These are phyloP conservation scores for Trichomonas vaginalis DNA, from an alignment of 208 protist species.

Conservation along the genomic window DNA sequence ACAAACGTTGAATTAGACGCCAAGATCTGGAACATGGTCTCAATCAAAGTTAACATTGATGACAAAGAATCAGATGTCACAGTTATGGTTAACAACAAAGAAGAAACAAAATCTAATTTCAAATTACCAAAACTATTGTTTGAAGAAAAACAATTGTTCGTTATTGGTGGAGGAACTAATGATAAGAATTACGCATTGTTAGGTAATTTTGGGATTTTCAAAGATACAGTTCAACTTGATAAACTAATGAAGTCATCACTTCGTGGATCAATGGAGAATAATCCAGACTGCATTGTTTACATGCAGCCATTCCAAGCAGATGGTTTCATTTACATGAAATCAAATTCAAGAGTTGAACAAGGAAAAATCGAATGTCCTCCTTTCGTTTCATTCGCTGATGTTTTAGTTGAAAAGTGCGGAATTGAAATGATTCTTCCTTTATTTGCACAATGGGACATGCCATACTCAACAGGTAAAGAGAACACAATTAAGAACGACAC, in stretches of 20 bases:
- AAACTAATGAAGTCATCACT: not conserved
- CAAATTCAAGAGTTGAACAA: not conserved
- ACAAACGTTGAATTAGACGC: not conserved
- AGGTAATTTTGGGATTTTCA: not conserved
- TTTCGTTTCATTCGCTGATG: not conserved
- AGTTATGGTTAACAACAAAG: not conserved
- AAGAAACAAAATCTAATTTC: not conserved
- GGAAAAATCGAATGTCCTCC: not conserved
- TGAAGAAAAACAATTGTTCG: not conserved
- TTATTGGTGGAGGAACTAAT: not conserved
- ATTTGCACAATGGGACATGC: not conserved
- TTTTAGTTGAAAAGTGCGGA: not conserved
- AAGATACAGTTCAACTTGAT: not conserved
- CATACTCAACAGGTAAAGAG: not conserved
- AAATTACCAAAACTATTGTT: not conserved
- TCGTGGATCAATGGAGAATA: not conserved
- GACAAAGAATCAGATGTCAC: not conserved
- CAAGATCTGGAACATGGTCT: not conserved
- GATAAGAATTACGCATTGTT: not conserved
- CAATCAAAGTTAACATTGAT: not conserved
- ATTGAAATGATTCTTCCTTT: not conserved
- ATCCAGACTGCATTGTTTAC: not conserved
- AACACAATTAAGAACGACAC: not conserved
- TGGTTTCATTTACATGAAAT: not conserved
- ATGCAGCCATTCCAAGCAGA: not conserved